A percentile compares a stretch with the other conserved stretches of the same genome.
Evolutionary conservation across 768 basidiomycete genomes (phyloP).

Genomic region (Solioccasus polychromus): DNA sequence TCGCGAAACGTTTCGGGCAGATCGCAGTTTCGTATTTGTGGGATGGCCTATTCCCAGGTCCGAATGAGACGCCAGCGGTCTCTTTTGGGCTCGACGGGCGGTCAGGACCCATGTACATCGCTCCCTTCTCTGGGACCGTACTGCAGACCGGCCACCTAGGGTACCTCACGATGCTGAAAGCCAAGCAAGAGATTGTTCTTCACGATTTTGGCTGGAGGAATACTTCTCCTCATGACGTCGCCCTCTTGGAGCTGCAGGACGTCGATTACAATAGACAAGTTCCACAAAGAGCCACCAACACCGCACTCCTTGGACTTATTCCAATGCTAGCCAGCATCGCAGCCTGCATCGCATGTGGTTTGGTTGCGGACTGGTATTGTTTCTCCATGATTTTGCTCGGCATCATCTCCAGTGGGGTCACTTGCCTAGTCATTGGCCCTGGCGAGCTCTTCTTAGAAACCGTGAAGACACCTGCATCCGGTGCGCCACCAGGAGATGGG

Average conservation of each 20-base stretch:
- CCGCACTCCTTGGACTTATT: constrained; percentile 19
- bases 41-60: constrained; percentile 33
- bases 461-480: constrained; percentile 18
- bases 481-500: constrained; percentile 32
- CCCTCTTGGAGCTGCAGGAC: constrained; percentile 21
- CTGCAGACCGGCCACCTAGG: constrained; percentile 31
- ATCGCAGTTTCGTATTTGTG: constrained; percentile 28
- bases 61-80: constrained; percentile 25
- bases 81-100: constrained; percentile 30
- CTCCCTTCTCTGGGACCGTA: constrained; percentile 26
- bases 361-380: constrained; percentile 29
- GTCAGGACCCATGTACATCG: constrained; percentile 26
- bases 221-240: constrained; percentile 20
- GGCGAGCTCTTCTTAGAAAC: constrained; percentile 20
- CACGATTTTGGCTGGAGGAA: constrained; percentile 7
- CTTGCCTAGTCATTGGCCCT: constrained; percentile 30
- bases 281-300: not conserved
- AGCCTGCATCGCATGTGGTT: constrained; percentile 23
- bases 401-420: constrained; percentile 31
- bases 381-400: constrained; percentile 34
- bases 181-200: constrained; percentile 1
- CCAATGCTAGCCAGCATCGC: constrained; percentile 25
- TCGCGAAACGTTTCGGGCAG: constrained; percentile 33
- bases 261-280: constrained; percentile 16
- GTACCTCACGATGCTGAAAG: constrained; percentile 23